These are phyloP conservation scores for Arabidopsis arenosa DNA, from an alignment of 345 rosid species.

Conservation along the genomic window DNA sequence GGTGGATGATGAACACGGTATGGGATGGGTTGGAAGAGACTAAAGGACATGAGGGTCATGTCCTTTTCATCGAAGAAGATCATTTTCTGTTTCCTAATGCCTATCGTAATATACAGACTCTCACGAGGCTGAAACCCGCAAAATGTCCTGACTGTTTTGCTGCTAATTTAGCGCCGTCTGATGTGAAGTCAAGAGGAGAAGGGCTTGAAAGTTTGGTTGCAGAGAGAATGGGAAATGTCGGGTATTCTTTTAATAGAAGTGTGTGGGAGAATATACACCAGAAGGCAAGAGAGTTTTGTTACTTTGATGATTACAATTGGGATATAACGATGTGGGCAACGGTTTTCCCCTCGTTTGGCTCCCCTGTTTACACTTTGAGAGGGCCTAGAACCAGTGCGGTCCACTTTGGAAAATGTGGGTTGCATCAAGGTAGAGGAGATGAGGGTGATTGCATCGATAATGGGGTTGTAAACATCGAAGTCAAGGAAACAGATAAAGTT, in stretches of 20 bases:
- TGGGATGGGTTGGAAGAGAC: slow-evolving; percentile 97
- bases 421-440: slow-evolving; percentile 84
- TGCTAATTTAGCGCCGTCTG: slow-evolving; percentile 89
- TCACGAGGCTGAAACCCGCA: slow-evolving; percentile 58
- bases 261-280: slow-evolving; percentile 85
- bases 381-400: slow-evolving; percentile 93
- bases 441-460: slow-evolving; percentile 74
- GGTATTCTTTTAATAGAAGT: slow-evolving; percentile 82
- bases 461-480: slow-evolving; percentile 62
- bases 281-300: slow-evolving; percentile 86
- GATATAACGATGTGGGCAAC: slow-evolving; percentile 99
- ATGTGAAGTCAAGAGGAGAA: slow-evolving; percentile 94
- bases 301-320: slow-evolving; percentile 96
- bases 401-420: slow-evolving; percentile 96
- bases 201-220: slow-evolving; percentile 68
- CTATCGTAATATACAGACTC: slow-evolving; percentile 83
- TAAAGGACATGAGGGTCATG: slow-evolving; percentile 60
- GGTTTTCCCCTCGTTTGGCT: slow-evolving; percentile 88
- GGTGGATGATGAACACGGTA: slow-evolving; percentile 99
- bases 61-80: slow-evolving; percentile 97
- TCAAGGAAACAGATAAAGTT: slow-evolving; percentile 67
- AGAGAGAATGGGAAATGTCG: slow-evolving; percentile 96
- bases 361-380: slow-evolving; percentile 80
- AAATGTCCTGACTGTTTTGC: slow-evolving; percentile 92
- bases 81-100: slow-evolving; percentile 96